A percentile compares a stretch with the other conserved stretches of the same genome.
Conservation (phyloP, 495 filamentous ascomycete genomes). For the Tuber calosporum region DNA sequence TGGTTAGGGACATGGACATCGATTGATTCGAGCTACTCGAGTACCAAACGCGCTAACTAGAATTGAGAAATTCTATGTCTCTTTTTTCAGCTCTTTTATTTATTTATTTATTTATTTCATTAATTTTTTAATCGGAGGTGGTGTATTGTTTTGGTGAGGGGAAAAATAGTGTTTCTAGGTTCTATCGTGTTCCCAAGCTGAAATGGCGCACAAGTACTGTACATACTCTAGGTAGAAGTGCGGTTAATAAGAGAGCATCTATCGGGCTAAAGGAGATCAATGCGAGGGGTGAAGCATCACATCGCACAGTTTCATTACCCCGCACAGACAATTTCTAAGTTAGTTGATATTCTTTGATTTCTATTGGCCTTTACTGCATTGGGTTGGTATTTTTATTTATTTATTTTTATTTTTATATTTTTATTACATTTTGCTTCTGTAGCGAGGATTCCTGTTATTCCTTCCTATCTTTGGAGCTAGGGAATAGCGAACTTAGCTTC, state of each 20-base stretch:
- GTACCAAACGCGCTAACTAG: no score
- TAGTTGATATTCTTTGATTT: background rate
- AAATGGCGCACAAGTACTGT: background rate
- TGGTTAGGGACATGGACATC: no score
- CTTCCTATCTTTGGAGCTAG: background rate
- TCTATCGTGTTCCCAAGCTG: background rate
- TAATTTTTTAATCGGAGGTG: no score
- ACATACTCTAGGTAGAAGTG: no score
- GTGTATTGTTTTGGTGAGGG: background rate
- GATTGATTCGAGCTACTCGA: no score
- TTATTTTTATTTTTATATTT: background rate
- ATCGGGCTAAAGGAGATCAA: background rate
- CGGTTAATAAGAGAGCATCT: background rate
- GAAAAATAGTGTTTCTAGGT: background rate
- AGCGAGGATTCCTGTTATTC: background rate
- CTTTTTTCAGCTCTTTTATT: no score
- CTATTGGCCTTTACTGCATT: background rate
- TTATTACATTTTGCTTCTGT: background rate
- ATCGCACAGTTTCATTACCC: background rate
- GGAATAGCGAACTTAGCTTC: background rate
- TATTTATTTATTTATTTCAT: no score
- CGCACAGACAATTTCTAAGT: background rate
- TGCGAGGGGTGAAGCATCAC: background rate
- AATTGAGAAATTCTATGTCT: no score
- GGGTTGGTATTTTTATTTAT: background rate